These are phyloP conservation scores for Silene uniflora DNA, from an alignment of 148 eudicot species.

Conservation along the genomic window DNA sequence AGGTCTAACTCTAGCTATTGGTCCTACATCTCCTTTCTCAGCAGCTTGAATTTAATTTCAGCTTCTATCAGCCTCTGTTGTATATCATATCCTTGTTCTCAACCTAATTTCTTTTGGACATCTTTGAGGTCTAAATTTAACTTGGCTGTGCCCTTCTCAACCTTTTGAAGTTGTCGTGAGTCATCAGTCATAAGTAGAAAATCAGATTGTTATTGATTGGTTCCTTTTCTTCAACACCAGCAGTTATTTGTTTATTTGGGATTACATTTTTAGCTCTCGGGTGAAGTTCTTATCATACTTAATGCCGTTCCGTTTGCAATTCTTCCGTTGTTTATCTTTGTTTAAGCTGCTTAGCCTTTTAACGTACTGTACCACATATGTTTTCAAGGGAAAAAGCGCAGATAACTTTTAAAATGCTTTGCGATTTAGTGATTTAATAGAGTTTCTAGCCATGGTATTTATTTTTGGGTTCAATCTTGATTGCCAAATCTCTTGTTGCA, in stretches of 20 bases:
- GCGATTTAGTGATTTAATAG: background rate
- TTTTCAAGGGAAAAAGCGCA: background rate
- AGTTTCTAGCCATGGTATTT: background rate
- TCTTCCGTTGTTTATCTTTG: background rate
- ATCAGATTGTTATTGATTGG: background rate
- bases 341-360: background rate
- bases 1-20: background rate
- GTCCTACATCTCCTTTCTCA: background rate
- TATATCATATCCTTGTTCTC: background rate
- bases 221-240: background rate
- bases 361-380: background rate
- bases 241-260: background rate
- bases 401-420: background rate
- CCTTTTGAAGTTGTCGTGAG: background rate
- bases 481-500: background rate
- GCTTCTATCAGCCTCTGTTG: background rate
- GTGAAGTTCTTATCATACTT: background rate
- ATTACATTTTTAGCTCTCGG: background rate
- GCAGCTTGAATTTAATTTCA: conserved; percentile 6
- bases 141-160: background rate
- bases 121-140: background rate
- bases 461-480: background rate
- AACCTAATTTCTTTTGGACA: background rate
- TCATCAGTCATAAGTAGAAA: background rate
- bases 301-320: background rate